Evolutionary conservation across 768 basidiomycete genomes (phyloP).

Genomic region (Phanerochaete carnosa): DNA sequence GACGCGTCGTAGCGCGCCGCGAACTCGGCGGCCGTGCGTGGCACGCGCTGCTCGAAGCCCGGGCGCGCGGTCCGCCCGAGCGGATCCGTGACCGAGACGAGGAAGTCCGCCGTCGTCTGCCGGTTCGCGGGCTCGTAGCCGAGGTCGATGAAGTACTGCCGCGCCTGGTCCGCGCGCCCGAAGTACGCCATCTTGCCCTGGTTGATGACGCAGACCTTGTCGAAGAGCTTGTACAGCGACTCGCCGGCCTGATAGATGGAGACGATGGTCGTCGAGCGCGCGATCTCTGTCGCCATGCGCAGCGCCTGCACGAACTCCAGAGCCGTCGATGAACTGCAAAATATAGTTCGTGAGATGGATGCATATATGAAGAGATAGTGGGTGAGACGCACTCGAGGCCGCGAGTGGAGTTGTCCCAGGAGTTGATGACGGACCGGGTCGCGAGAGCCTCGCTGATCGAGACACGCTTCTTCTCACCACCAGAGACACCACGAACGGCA

Average conservation of each 20-base stretch:
- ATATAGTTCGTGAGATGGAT: background rate
- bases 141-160: conserved; percentile 71
- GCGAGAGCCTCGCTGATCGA: conserved; percentile 72
- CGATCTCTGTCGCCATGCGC: conserved; percentile 50
- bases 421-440: conserved; percentile 55
- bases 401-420: conserved; percentile 73
- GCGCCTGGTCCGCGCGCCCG: conserved; percentile 61
- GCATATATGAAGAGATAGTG: background rate
- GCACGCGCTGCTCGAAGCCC: conserved; percentile 38
- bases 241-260: conserved; percentile 86
- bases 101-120: conserved; percentile 60
- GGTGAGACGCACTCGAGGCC: conserved; percentile 34
- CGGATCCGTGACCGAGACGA: conserved; percentile 59
- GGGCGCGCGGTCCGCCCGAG: conserved; percentile 49
- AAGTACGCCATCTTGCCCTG: conserved; percentile 75
- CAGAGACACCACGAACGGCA: conserved; percentile 66
- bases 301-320: conserved; percentile 57
- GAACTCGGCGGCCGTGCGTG: conserved; percentile 57
- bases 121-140: conserved; percentile 54
- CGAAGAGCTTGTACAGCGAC: conserved; percentile 59
- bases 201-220: conserved; percentile 79
- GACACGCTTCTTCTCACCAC: conserved; percentile 78
- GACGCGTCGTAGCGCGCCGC: conserved; percentile 34
- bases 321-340: conserved; percentile 44
- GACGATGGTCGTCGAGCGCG: conserved; percentile 54